Percentiles rank a stretch among this genome's conserved stretches.
phyloP scores from a whole-genome alignment of 306 rosid species.

The Quercus mongolica region DNA sequence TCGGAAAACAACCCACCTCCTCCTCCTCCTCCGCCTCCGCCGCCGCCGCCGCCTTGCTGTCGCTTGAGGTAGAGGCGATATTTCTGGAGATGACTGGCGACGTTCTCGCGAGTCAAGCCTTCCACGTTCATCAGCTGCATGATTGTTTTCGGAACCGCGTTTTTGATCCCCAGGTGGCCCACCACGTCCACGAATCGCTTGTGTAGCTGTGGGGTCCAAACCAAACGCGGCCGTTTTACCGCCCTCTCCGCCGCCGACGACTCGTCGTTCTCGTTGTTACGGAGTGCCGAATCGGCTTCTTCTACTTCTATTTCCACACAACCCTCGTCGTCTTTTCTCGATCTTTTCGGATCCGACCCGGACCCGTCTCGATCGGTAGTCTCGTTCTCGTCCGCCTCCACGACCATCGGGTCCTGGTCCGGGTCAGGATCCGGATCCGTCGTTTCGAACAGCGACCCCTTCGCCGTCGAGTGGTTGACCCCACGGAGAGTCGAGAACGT shows the following conservation, averaged over 20 bases:
- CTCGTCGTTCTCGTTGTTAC: slow-evolving; percentile 34
- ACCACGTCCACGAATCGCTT: slow-evolving; percentile 93
- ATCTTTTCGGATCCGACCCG: slow-evolving; percentile 56
- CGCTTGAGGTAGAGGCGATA: slow-evolving; percentile 85
- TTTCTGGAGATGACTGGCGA: slow-evolving; percentile 92
- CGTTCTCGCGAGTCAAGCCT: slow-evolving; percentile 92
- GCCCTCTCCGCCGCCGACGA: slow-evolving; percentile 35
- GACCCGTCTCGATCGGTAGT: slow-evolving; percentile 43
- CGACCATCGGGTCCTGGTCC: slow-evolving; percentile 37
- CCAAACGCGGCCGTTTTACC: slow-evolving; percentile 70
- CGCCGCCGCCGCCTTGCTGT: slow-evolving; percentile 45
- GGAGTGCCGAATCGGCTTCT: slow-evolving; percentile 57
- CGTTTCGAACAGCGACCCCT: slow-evolving; percentile 15
- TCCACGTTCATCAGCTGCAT: slow-evolving; percentile 97
- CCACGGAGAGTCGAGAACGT: slow-evolving; percentile 64
- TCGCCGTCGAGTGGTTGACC: slow-evolving; percentile 19
- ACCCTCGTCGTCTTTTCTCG: slow-evolving; percentile 53
- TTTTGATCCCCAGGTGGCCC: slow-evolving; percentile 79
- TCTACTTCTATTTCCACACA: slow-evolving; percentile 18
- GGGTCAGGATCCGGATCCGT: background rate
- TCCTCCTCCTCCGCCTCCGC: too few species aligned
- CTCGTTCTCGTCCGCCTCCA: slow-evolving; percentile 40
- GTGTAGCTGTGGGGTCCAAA: slow-evolving; percentile 94
- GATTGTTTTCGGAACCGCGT: slow-evolving; percentile 89
- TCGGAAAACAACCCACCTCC: too few species aligned